Evolutionary conservation across 2,329 filamentous ascomycete species (phyloP), one percentile per base, ranked within the genome.

Genomic region (Apiospora koreana): DNA sequence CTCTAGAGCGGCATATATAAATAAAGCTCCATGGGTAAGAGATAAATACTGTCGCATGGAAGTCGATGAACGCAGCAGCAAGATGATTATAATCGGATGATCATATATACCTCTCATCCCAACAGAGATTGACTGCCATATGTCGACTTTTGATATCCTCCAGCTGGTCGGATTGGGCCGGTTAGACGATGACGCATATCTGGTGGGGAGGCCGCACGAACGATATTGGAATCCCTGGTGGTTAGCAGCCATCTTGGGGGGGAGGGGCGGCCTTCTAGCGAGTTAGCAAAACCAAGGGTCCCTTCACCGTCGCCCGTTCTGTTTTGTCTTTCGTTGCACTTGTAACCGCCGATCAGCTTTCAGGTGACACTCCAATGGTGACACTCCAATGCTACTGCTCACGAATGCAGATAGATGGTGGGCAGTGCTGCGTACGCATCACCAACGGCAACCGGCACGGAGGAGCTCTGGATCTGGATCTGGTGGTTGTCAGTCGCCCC

Each of bases 211-310:
- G 1, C 25, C 28, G 65, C 65, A 67, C 42, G 28, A 50, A 50
- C 65, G 65, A 45, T 65, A 65, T 14, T 38, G 18, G n/a, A 14
- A 50, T 38, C 31, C 68, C 42, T 65, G 50, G 54, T 43, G 25
- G n/a, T 65, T 69, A 69, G 54, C 68, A 28, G n/a, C 46, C 46
- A 58, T 31, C 50, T 58, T 2, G 48, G 48, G 23, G n/a, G n/a
- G n/a, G n/a, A n/a, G n/a, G n/a, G n/a, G n/a, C n/a, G n/a, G n/a
- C n/a, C 14, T 54, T 23, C 18, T 54, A 54, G 48, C 48, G 14
- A 54, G 25, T 41, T 10, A 41, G 2, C 38, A 41, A 41, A 25
- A 18, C 12, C 41, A 67, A 45, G 67, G 67, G 45, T 31, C 38
- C 67, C 16, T 58, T 50, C 35, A 38, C 35, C 54, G 41, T 58